These are phyloP conservation scores for Aureobasidium melanogenum DNA, from an alignment of 2,329 filamentous ascomycete genomes.

Conservation along the genomic window DNA sequence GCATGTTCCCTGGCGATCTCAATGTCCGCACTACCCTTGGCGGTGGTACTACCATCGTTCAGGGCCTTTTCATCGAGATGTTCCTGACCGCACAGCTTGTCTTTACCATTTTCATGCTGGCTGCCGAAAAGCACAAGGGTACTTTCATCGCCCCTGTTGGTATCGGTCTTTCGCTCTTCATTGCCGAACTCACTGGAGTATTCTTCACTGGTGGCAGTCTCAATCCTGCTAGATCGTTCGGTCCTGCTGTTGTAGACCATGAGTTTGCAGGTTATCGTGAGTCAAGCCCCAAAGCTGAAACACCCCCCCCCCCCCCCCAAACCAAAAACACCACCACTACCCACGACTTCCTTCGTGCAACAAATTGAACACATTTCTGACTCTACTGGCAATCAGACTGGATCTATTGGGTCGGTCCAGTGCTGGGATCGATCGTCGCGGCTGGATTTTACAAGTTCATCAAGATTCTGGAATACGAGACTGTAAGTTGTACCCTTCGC, in stretches of 20 bases:
- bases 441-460: slow-evolving; percentile 27
- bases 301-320: too few relatives aligned
- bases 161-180: slow-evolving; percentile 39
- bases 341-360: too few relatives aligned
- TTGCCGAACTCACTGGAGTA: slow-evolving; percentile 34
- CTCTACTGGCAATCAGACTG: slow-evolving; percentile 12
- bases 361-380: not conserved
- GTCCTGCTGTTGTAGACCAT: slow-evolving; percentile 22
- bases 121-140: slow-evolving; percentile 32
- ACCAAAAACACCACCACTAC: too few relatives aligned
- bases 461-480: slow-evolving; percentile 27
- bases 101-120: slow-evolving; percentile 34
- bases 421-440: slow-evolving; percentile 22
- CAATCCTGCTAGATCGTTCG: slow-evolving; percentile 29
- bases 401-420: slow-evolving; percentile 27
- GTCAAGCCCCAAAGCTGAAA: too few relatives aligned
- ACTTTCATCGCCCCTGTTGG: slow-evolving; percentile 35
- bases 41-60: slow-evolving; percentile 27
- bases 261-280: slow-evolving; percentile 21
- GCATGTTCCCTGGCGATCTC: slow-evolving; percentile 30
- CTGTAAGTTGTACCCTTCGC: not conserved
- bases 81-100: slow-evolving; percentile 32
- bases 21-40: slow-evolving; percentile 28
- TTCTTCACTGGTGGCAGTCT: slow-evolving; percentile 28
- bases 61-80: slow-evolving; percentile 34